Evolutionary conservation across 1,284 basidiomycete genomes (phyloP), one percentile per base, ranked within the genome.

Genomic region (Laetiporus sulphureus): DNA sequence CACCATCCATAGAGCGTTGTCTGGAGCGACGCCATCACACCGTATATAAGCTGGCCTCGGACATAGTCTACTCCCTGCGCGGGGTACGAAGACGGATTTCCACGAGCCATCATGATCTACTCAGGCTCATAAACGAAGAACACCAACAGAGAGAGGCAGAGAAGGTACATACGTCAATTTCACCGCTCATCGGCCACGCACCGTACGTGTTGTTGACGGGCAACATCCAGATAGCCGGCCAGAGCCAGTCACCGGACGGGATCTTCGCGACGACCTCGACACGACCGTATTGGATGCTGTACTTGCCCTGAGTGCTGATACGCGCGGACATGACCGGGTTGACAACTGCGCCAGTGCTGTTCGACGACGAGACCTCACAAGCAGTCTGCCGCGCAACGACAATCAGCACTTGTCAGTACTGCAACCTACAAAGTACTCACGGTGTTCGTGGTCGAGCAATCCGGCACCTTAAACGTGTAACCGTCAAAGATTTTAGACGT

Each of bases 191-290:
- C 0, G 89, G 89, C 87, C 88, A 91, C 0, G 60, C 45, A 0
- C 89, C 89, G 53, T 91, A 92, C 2, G 70, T 70, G 42, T 70
- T 69, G 41, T 83, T 66, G 45, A 69, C 71, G 13, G 89, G 88
- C 41, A 89, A 61, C 86, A 91, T 83, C 82, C 83, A 87, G 44
- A 92, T 76, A 1, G 84, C 82, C 2, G 88, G 89, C 88, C 89
- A 91, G 39, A 91, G 63, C 89, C 86, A 80, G 50, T 78, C 75
- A 1, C 73, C 72, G 44, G 54, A 54, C 3, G 63, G 65, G 16
- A 67, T 36, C 50, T 65, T 65, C 42, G 66, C 63, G 19, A 60
- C 63, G 11, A 91, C 73, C 58, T 91, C 88, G 38, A 91, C 75
- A 45, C 79, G 73, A 20, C 88, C 89, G 54, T 73, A 85, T 53